These are phyloP conservation scores for Penicillium sp. DNA, from an alignment of 2,329 filamentous ascomycete species.

Conservation along the genomic window DNA sequence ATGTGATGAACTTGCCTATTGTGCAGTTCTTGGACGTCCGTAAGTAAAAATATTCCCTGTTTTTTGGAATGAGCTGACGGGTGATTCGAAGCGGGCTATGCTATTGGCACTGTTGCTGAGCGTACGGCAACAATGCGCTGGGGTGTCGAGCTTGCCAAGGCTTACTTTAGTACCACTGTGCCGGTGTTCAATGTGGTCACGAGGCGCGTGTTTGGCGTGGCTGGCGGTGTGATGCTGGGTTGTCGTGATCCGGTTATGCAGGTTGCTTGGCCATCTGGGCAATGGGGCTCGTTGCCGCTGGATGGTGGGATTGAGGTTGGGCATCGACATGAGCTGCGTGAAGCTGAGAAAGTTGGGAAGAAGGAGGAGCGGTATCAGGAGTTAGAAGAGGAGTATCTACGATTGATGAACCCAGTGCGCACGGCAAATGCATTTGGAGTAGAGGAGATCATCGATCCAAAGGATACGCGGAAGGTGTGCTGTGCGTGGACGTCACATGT, in stretches of 20 bases:
- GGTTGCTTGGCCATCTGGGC: constrained; percentile 63
- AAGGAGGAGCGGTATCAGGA: constrained; percentile 55
- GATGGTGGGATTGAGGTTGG: constrained; percentile 66
- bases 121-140: constrained; percentile 64
- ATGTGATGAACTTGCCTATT: constrained; percentile 64
- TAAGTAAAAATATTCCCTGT: constrained; percentile 26
- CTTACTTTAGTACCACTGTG: constrained; percentile 63
- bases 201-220: constrained; percentile 62
- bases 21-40: constrained; percentile 63
- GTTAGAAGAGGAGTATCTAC: constrained; percentile 59
- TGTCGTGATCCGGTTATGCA: constrained; percentile 60
- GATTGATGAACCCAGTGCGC: constrained; percentile 64
- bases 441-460: constrained; percentile 65
- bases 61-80: constrained; percentile 4
- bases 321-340: constrained; percentile 59
- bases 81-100: constrained; percentile 51
- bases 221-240: constrained; percentile 64
- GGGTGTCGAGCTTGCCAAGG: constrained; percentile 60
- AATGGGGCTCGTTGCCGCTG: constrained; percentile 62
- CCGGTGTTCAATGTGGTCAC: constrained; percentile 65
- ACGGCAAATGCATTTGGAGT: constrained; percentile 64
- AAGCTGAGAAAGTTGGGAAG: constrained; percentile 52
- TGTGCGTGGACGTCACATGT: constrained; percentile 57
- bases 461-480: constrained; percentile 56
- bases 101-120: constrained; percentile 63